A percentile compares a stretch with the other conserved stretches of the same genome.
phyloP scores from a whole-genome alignment of 805 yeast species.

The Nakazawaea ishiwadae region DNA sequence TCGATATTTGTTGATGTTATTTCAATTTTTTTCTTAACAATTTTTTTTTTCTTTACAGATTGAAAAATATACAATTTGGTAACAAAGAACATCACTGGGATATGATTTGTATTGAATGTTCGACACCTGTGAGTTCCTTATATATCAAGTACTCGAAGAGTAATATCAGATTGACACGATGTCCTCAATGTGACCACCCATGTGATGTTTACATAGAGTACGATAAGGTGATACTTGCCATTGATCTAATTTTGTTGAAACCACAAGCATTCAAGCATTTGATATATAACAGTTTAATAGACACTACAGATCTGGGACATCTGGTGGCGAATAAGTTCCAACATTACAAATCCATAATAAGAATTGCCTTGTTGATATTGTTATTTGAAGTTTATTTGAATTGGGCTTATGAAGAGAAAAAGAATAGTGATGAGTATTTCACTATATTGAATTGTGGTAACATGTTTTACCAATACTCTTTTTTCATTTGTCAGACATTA shows the following conservation, averaged over 20 bases:
- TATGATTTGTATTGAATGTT: slow-evolving; percentile 92
- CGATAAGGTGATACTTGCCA: slow-evolving; percentile 77
- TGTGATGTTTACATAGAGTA: slow-evolving; percentile 92
- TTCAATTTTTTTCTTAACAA: neutral
- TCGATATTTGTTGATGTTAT: neutral
- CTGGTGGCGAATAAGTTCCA: neutral
- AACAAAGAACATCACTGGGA: neutral
- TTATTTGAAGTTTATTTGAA: slow-evolving; percentile 85
- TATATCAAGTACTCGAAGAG: slow-evolving; percentile 71
- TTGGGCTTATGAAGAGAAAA: slow-evolving; percentile 88
- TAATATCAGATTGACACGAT: slow-evolving; percentile 75
- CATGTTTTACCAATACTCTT: slow-evolving; percentile 47
- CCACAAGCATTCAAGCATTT: slow-evolving; percentile 88
- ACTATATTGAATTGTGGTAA: slow-evolving; percentile 30
- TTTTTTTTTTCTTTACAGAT: neutral
- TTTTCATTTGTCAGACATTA: slow-evolving; percentile 49
- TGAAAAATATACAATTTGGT: neutral
- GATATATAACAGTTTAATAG: slow-evolving; percentile 62
- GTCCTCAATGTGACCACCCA: slow-evolving; percentile 63
- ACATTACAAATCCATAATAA: slow-evolving; percentile 15
- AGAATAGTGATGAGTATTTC: slow-evolving; percentile 21
- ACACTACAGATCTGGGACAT: slow-evolving; percentile 1
- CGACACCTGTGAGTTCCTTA: slow-evolving; percentile 56
- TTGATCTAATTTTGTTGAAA: slow-evolving; percentile 78
- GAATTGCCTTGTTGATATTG: slow-evolving; percentile 58